Conservation (phyloP, 2,329 filamentous ascomycete species). For the Ophiostoma novo-ulmi region DNA sequence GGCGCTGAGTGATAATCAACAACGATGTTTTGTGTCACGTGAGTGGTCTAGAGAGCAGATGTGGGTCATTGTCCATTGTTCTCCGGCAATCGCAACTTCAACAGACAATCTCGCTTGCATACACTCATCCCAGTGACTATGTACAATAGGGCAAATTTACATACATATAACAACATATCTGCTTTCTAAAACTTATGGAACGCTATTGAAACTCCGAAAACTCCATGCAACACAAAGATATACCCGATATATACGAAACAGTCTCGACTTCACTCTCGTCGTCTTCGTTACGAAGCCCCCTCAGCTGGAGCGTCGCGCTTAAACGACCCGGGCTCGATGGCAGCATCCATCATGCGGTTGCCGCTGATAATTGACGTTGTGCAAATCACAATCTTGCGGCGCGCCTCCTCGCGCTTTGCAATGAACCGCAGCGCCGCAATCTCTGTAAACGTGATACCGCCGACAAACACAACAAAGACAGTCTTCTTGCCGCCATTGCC, state of each 20-base stretch:
- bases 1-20: background rate
- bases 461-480: conserved; percentile 92
- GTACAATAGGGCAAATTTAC: background rate
- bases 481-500: conserved; percentile 73
- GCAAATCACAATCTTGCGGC: conserved; percentile 76
- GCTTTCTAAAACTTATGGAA: background rate
- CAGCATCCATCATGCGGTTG: conserved; percentile 79
- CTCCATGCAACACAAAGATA: background rate
- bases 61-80: background rate
- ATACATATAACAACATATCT: background rate
- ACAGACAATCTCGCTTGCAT: background rate
- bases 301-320: conserved; percentile 38
- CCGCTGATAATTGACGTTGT: conserved; percentile 90
- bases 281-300: background rate
- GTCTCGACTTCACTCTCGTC: background rate
- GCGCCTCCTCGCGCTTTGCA: conserved; percentile 39
- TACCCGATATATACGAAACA: background rate
- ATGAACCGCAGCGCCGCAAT: conserved; percentile 91
- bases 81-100: background rate
- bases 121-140: background rate
- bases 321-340: conserved; percentile 67
- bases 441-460: conserved; percentile 94
- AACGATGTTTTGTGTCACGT: conserved; percentile 12
- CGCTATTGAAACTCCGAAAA: conserved; percentile 8
- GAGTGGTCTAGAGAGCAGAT: background rate